Evolutionary conservation across 2,329 filamentous ascomycete genomes (phyloP), one percentile per base, ranked within the genome.

Genomic region (Microcyclosporella mali): DNA sequence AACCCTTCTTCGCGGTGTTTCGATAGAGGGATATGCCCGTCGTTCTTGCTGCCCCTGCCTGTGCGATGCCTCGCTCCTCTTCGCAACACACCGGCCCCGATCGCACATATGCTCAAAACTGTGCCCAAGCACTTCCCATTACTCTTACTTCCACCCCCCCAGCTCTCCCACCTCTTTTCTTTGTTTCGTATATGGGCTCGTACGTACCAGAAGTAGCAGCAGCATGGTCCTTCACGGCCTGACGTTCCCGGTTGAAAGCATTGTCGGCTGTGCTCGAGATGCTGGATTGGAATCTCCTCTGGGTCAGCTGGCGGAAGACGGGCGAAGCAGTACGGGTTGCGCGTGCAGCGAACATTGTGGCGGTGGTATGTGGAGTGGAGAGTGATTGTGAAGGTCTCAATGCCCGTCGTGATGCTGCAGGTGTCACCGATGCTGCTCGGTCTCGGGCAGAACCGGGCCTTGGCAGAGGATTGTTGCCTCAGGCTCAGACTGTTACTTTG

Each of bases 171-270:
- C 25, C 12, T 39, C 16, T 42, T 8, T 28, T 18, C 28, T 21
- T 21, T 9, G 21, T 27, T 21, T 21, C 21, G 12, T 32, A 42
- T 16, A 21, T 8, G 11, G 15, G n/a, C 15, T 10, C 17, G 30
- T 14, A 78, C 84, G 67, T 66, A 95, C 89, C 84, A 69, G 84
- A 85, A 56, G 87, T 92, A 63, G 78, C 77, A 56, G 75, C 80
- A 62, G 92, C 92, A 70, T 98, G 92, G 60, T 88, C 81, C 77
- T 94, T 89, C 65, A 95, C 85, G 61, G 85, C 85, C 66, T 81
- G 75, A 66, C 92, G 82, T 78, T 98, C 92, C 62, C 84, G 82
- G 75, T 94, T 83, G 78, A 97, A 98, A 63, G 82, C 81, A 72
- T 94, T 97, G 73, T 95, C 85, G 67, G 75, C 74, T 45, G 75